phyloP scores from a whole-genome alignment of 2,329 filamentous ascomycete species.

The Tolypocladium sp. region DNA sequence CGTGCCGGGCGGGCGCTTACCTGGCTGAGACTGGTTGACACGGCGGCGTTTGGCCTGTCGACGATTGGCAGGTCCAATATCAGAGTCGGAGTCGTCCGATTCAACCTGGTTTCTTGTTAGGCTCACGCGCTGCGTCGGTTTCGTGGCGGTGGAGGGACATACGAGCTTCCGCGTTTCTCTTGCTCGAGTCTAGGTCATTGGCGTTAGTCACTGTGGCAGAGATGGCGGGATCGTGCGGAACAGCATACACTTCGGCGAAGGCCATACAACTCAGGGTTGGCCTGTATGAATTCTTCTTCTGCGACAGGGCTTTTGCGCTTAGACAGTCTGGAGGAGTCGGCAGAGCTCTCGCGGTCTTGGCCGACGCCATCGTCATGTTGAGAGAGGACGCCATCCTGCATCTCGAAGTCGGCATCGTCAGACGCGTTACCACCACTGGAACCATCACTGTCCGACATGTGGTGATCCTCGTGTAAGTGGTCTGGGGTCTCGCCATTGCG shows the following conservation, averaged over 20 bases:
- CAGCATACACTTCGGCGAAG: slow-evolving; percentile 77
- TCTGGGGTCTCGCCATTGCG: slow-evolving; percentile 31
- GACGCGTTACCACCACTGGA: slow-evolving; percentile 47
- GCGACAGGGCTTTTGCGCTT: slow-evolving; percentile 66
- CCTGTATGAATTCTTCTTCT: slow-evolving; percentile 76
- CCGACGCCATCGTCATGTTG: slow-evolving; percentile 34
- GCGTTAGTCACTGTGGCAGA: slow-evolving; percentile 17
- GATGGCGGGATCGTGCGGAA: slow-evolving; percentile 10
- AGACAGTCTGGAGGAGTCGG: slow-evolving; percentile 55
- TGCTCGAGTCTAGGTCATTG: slow-evolving; percentile 39
- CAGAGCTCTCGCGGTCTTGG: slow-evolving; percentile 57
- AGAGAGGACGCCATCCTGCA: slow-evolving; percentile 48
- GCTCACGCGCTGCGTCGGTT: neutral
- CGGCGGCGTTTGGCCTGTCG: slow-evolving; percentile 63
- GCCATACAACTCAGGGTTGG: slow-evolving; percentile 92
- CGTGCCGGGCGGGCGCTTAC: slow-evolving; percentile 33
- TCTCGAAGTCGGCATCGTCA: slow-evolving; percentile 69
- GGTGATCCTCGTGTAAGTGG: slow-evolving; percentile 27
- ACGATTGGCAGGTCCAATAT: slow-evolving; percentile 46
- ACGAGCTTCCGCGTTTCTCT: slow-evolving; percentile 50
- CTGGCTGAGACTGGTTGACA: slow-evolving; percentile 52
- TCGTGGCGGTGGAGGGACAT: slow-evolving; percentile 18
- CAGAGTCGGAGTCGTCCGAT: slow-evolving; percentile 62
- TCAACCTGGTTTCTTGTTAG: slow-evolving; percentile 28
- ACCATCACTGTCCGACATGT: slow-evolving; percentile 35